phyloP scores from a whole-genome alignment of 192 early-diverging fungal genomes.

The Linnemannia elongata region DNA sequence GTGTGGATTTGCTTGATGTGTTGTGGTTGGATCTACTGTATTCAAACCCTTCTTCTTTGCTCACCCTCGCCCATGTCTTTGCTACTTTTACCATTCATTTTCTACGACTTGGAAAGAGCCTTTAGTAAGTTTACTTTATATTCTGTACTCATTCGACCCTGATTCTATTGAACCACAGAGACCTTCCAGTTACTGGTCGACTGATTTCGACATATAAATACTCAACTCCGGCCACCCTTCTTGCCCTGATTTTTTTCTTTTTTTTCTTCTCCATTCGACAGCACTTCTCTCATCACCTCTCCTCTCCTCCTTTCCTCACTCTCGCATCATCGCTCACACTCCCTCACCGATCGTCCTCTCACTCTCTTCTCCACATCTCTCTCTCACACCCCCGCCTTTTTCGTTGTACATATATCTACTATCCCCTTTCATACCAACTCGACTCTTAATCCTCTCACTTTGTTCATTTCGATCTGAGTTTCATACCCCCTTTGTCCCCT shows the following conservation, averaged over 20 bases:
- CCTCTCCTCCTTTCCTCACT: background rate
- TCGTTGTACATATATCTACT: background rate
- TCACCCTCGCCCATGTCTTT: background rate
- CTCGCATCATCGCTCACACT: background rate
- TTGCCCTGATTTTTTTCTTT: background rate
- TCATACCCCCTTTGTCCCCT: conserved; percentile 1
- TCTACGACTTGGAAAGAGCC: background rate
- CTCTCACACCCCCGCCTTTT: background rate
- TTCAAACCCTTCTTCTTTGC: too few species aligned
- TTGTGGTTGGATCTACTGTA: too few species aligned
- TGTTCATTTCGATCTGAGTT: background rate
- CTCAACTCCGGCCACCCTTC: background rate
- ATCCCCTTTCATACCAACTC: background rate
- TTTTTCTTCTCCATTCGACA: background rate
- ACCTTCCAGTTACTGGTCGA: background rate
- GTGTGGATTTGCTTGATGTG: too few species aligned
- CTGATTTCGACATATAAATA: background rate
- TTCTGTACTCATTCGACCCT: too few species aligned
- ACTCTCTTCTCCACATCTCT: background rate
- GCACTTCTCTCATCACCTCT: background rate
- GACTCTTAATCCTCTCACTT: background rate
- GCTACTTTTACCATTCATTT: background rate
- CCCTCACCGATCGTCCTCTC: background rate
- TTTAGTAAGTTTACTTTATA: background rate
- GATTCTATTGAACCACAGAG: background rate